phyloP scores from a whole-genome alignment of 176 grass and related monocot genomes.

The Luzula sylvatica region DNA sequence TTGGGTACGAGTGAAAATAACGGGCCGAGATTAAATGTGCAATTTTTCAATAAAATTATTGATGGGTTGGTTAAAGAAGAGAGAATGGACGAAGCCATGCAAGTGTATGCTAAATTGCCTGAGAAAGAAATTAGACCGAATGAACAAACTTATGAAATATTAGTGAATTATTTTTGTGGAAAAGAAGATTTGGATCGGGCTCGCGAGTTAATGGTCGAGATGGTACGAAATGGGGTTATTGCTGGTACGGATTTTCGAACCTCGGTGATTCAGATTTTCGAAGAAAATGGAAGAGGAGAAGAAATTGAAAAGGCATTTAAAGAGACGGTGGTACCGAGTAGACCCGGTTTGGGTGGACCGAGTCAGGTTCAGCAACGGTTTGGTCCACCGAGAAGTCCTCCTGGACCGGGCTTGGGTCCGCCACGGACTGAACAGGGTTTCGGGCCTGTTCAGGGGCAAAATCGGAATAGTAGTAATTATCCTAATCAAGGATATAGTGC shows the following conservation, averaged over 20 bases:
- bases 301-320: conserved; percentile 40
- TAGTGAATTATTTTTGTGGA: conserved; percentile 36
- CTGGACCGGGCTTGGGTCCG: conserved; percentile 7
- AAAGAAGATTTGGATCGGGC: conserved; percentile 32
- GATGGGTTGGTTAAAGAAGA: conserved; percentile 40
- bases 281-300: conserved; percentile 26
- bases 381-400: conserved; percentile 24
- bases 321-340: conserved; percentile 25
- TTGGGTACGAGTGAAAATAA: conserved; percentile 25
- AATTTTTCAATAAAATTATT: conserved; percentile 51
- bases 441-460: conserved; percentile 27
- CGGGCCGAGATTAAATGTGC: conserved; percentile 38
- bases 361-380: background rate
- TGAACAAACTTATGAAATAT: conserved; percentile 31
- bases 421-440: conserved; percentile 20
- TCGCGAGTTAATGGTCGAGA: conserved; percentile 28
- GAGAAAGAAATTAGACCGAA: conserved; percentile 39
- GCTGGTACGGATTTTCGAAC: conserved; percentile 23
- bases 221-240: conserved; percentile 35
- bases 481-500: conserved; percentile 4
- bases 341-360: background rate
- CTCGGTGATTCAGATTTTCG: conserved; percentile 25
- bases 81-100: conserved; percentile 32
- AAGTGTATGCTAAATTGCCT: conserved; percentile 47
- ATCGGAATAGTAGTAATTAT: conserved; percentile 5